Percentiles rank a stretch among this genome's conserved stretches.
phyloP scores from a whole-genome alignment of 176 grass and related monocot genomes.

The Juncus inflexus region DNA sequence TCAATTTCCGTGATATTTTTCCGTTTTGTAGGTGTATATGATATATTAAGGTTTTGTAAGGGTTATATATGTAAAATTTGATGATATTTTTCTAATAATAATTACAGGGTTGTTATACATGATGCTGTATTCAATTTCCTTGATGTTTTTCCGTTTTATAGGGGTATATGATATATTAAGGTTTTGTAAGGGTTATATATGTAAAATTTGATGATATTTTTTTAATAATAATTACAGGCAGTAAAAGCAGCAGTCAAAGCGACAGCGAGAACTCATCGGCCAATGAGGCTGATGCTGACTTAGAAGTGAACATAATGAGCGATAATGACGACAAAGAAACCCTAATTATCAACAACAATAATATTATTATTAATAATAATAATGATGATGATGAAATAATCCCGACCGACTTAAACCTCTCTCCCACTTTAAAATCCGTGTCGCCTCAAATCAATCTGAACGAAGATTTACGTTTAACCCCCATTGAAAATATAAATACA shows the following conservation, averaged over 20 bases:
- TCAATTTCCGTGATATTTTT: too few relatives aligned
- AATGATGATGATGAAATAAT: conserved; percentile 16
- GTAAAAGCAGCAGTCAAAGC: conserved; percentile 82
- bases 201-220: too few relatives aligned
- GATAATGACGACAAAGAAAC: conserved; percentile 64
- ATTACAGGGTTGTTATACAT: too few relatives aligned
- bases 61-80: too few relatives aligned
- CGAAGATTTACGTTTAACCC: conserved; percentile 29
- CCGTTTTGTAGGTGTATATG: too few relatives aligned
- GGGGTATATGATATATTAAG: conserved; percentile 14
- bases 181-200: conserved; percentile 55
- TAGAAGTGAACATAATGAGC: conserved; percentile 86
- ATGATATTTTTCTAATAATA: too few relatives aligned
- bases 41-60: conserved; percentile 37
- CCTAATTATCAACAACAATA: not conserved
- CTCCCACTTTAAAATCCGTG: conserved; percentile 39
- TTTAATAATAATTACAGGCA: too few relatives aligned
- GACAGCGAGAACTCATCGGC: conserved; percentile 85
- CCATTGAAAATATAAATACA: conserved; percentile 4
- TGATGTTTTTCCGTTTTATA: too few relatives aligned
- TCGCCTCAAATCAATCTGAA: conserved; percentile 57
- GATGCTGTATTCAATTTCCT: too few relatives aligned
- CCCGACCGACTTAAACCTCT: conserved; percentile 47
- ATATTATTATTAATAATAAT: too few relatives aligned
- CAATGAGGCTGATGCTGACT: conserved; percentile 80